Evolutionary conservation across 306 rosid species (phyloP).

Genomic region (Trifolium dubium): DNA sequence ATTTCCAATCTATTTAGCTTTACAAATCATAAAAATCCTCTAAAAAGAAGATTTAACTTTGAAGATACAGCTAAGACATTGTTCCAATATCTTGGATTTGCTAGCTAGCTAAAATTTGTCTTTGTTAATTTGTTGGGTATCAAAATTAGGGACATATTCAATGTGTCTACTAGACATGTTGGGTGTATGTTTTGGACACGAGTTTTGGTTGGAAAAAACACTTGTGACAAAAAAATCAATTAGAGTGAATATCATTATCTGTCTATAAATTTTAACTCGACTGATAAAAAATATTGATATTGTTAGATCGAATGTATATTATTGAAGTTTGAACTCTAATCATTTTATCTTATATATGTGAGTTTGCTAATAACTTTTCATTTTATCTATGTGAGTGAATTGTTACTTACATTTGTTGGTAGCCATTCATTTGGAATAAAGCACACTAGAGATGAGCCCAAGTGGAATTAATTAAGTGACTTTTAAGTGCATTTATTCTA

Average conservation of each 20-base stretch:
- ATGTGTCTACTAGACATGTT: slow-evolving; percentile 44
- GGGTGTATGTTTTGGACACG: slow-evolving; percentile 24
- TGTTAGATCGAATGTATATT: no score
- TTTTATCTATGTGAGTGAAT: no score
- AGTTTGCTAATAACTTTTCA: no score
- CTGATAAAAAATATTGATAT: no score
- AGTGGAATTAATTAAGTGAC: slow-evolving; percentile 27
- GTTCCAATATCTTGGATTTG: slow-evolving; percentile 29
- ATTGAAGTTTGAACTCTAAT: no score
- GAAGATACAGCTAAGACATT: slow-evolving; percentile 35
- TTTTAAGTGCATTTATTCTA: slow-evolving; percentile 35
- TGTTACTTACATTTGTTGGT: slow-evolving; percentile 19
- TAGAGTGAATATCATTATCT: slow-evolving; percentile 5
- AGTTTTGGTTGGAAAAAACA: slow-evolving; percentile 4
- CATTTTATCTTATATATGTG: no score
- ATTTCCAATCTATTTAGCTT: background rate
- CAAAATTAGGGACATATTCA: slow-evolving; percentile 38
- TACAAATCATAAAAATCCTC: slow-evolving; percentile 23
- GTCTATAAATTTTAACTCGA: no score
- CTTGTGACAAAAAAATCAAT: background rate
- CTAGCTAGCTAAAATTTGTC: slow-evolving; percentile 33
- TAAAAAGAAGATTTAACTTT: slow-evolving; percentile 30
- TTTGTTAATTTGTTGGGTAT: slow-evolving; percentile 19
- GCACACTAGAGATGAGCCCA: slow-evolving; percentile 22
- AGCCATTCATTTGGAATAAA: slow-evolving; percentile 36